Base-by-base conservation (phyloP, 2,329 filamentous ascomycete genomes). In the Clonostachys solani region DNA sequence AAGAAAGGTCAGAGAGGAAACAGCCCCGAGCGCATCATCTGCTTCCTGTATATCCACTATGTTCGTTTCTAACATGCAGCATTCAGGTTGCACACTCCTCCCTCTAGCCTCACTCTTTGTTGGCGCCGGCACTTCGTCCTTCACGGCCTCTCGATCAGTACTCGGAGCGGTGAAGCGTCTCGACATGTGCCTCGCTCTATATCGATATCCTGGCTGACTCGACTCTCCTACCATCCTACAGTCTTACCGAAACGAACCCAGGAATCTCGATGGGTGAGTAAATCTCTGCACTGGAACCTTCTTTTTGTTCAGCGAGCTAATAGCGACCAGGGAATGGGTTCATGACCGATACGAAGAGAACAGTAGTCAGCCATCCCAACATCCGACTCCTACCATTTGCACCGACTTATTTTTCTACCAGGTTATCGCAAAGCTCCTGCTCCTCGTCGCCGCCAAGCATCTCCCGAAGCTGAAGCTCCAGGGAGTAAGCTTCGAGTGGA, bases 341-440 rank as follows among this genome's bases (percentile, higher is more conserved):
- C 92, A 96, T 66, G 89, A 95, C 71, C 88, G 84, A 63, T 95
- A 83, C 64, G 88, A 94, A 65, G 88, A 89, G 60, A 80, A 85
- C 64, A 77, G 84, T 79, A 72, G 43, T 46, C 35, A 47, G 17
- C 19, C 17, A 23, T n/a, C 19, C 17, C 29, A 17, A 15, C 12
- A 15, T 38, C 18, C 6, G 10, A 33, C 40, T 46, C 36, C 41
- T 43, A 45, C 36, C 44, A 49, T 48, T 10, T 19, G 29, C 48
- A 40, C 16, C 33, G 33, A 42, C 45, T 54, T 54, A 63, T 48
- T 66, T 49, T 54, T 44, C 36, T 49, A 44, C 17, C 50, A 70
- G 68, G 64, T 52, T 62, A 60, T 60, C 67, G 69, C 62, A 59
- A 68, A 52, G 63, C 55, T 56, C 65, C 71, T 56, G 65, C 68